These are phyloP conservation scores for Cardiospermum halicacabum DNA, from an alignment of 345 rosid species.

Conservation along the genomic window DNA sequence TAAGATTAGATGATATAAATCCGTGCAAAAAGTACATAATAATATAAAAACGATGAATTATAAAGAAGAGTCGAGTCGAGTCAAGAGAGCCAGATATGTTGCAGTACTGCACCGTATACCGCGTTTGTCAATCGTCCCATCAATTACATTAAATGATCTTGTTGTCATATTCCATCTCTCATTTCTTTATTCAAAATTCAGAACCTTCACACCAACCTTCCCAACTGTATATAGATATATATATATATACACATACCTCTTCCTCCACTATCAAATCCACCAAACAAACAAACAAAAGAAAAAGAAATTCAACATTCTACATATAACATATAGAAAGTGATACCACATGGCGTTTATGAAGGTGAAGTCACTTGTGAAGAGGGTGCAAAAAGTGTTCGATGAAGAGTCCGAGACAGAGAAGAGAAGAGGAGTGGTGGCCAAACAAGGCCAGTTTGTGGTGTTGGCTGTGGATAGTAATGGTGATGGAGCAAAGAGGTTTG, in stretches of 20 bases:
- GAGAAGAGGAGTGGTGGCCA: conserved; percentile 19
- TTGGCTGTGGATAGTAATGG: conserved; percentile 35
- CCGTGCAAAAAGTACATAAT: no score
- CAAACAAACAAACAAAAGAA: no score
- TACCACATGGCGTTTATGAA: background rate
- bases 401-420: background rate
- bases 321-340: no score
- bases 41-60: no score
- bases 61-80: no score
- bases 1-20: no score
- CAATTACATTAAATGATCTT: background rate
- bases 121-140: background rate
- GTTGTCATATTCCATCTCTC: background rate
- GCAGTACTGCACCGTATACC: background rate
- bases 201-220: background rate
- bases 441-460: conserved; percentile 44
- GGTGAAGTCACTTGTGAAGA: background rate
- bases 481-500: conserved; percentile 40
- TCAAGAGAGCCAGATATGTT: background rate
- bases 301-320: no score
- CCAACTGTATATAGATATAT: background rate
- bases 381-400: background rate
- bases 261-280: no score
- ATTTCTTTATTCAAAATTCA: background rate
- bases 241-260: no score